phyloP scores from a whole-genome alignment of 257 asterid genomes.

The Verbena officinalis region DNA sequence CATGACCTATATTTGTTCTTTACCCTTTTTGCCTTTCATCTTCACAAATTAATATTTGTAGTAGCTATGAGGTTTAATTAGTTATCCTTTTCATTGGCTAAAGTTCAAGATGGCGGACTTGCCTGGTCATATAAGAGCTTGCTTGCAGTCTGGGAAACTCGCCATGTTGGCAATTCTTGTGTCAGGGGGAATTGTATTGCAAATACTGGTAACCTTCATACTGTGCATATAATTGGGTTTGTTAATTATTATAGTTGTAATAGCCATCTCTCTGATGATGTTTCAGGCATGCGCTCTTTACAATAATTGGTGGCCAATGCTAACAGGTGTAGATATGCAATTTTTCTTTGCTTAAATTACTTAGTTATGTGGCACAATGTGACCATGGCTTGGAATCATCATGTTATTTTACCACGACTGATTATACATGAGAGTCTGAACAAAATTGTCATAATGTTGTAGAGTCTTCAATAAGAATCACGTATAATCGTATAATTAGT shows the following conservation, averaged over 20 bases:
- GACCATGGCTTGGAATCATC: too few species aligned
- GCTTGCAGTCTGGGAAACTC: slow-evolving; percentile 84
- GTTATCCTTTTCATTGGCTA: slow-evolving; percentile 41
- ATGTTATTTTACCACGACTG: background rate
- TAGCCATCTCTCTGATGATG: slow-evolving; percentile 29
- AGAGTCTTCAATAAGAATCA: slow-evolving; percentile 21
- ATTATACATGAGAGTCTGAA: background rate
- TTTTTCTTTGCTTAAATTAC: slow-evolving; percentile 26
- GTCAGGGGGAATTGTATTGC: slow-evolving; percentile 91
- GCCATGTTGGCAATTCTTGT: slow-evolving; percentile 88
- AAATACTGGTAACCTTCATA: slow-evolving; percentile 63
- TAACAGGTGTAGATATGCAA: slow-evolving; percentile 60
- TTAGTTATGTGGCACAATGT: too few species aligned
- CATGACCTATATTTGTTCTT: slow-evolving; percentile 12
- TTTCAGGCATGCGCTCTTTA: slow-evolving; percentile 91
- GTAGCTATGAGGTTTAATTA: slow-evolving; percentile 12
- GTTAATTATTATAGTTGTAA: slow-evolving; percentile 21
- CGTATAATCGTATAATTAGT: background rate
- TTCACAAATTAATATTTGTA: background rate
- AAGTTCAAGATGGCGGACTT: slow-evolving; percentile 63
- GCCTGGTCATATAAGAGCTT: slow-evolving; percentile 71
- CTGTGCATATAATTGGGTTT: slow-evolving; percentile 17
- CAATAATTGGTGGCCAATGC: slow-evolving; percentile 98
- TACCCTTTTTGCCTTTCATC: slow-evolving; percentile 14
- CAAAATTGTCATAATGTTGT: background rate